A percentile compares a stretch with the other conserved stretches of the same genome.
Evolutionary conservation across 441 rosid genomes (phyloP).

Genomic region (Croton setiger): DNA sequence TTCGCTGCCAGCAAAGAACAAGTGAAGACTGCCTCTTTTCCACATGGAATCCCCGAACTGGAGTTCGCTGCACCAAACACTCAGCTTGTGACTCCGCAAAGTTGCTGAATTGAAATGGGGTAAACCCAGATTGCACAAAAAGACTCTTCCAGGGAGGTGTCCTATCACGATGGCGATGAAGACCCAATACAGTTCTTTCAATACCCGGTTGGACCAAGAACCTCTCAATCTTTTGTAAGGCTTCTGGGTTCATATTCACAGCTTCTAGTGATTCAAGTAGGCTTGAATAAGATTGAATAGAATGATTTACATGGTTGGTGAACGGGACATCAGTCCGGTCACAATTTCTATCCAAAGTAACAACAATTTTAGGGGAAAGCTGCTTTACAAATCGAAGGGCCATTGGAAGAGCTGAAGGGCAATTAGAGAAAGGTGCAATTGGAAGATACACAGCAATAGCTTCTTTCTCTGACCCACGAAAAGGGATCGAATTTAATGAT

Average conservation of each 20-base stretch:
- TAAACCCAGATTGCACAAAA: constrained; percentile 48
- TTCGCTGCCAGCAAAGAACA: constrained; percentile 61
- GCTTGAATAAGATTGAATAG: constrained; percentile 45
- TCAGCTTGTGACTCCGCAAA: constrained; percentile 64
- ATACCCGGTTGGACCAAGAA: constrained; percentile 54
- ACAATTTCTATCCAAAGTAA: constrained; percentile 50
- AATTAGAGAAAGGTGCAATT: constrained; percentile 38
- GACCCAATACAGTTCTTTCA: constrained; percentile 48
- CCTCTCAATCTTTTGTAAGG: constrained; percentile 53
- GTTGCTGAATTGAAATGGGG: constrained; percentile 55
- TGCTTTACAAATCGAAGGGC: constrained; percentile 54
- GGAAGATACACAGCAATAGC: constrained; percentile 63
- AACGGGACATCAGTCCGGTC: constrained; percentile 51
- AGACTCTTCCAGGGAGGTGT: constrained; percentile 40
- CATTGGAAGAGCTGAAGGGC: constrained; percentile 38
- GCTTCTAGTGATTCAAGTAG: constrained; percentile 67
- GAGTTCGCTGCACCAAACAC: constrained; percentile 53
- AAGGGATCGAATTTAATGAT: constrained; percentile 38
- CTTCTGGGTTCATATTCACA: constrained; percentile 40
- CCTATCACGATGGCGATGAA: constrained; percentile 36
- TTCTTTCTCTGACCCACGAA: constrained; percentile 33
- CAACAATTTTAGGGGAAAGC: constrained; percentile 59
- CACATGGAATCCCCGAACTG: constrained; percentile 56
- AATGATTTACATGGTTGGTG: constrained; percentile 46
- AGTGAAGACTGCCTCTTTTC: constrained; percentile 59